A percentile compares a stretch with the other conserved stretches of the same genome.
Conservation (phyloP, 2,329 filamentous ascomycete species). For the Volutella citrinella region DNA sequence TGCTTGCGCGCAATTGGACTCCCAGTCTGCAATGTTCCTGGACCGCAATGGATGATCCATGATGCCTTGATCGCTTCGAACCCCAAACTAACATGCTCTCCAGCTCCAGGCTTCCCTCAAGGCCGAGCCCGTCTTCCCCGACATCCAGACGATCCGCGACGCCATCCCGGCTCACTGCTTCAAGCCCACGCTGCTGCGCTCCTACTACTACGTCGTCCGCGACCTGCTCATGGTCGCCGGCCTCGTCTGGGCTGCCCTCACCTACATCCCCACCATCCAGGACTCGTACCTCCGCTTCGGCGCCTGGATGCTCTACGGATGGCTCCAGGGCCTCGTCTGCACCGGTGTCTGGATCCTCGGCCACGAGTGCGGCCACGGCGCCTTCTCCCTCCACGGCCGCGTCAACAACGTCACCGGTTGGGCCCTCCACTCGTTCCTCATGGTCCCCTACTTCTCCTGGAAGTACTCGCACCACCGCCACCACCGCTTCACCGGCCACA, state of each 20-base stretch:
- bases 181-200: slow-evolving; percentile 49
- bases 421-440: slow-evolving; percentile 60
- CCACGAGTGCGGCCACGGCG: slow-evolving; percentile 69
- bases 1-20: too few species aligned
- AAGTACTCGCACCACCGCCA: slow-evolving; percentile 68
- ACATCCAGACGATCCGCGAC: slow-evolving; percentile 30
- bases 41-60: too few species aligned
- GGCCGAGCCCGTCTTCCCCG: slow-evolving; percentile 22
- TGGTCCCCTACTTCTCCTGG: slow-evolving; percentile 73
- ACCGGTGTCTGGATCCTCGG: slow-evolving; percentile 70
- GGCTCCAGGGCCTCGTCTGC: slow-evolving; percentile 62
- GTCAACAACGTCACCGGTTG: slow-evolving; percentile 64
- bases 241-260: slow-evolving; percentile 49
- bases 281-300: slow-evolving; percentile 40
- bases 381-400: slow-evolving; percentile 55
- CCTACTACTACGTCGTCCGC: slow-evolving; percentile 54
- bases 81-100: too few species aligned
- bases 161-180: slow-evolving; percentile 63
- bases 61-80: too few species aligned
- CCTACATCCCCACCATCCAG: slow-evolving; percentile 51
- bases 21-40: too few species aligned
- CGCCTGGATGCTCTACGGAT: slow-evolving; percentile 59
- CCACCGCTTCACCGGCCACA: slow-evolving; percentile 66
- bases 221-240: slow-evolving; percentile 49
- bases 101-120: slow-evolving; percentile 1